Evolutionary conservation across 164 flowering plant species (phyloP), one percentile per base, ranked within the genome.

Genomic region (Nymphaea colorata): DNA sequence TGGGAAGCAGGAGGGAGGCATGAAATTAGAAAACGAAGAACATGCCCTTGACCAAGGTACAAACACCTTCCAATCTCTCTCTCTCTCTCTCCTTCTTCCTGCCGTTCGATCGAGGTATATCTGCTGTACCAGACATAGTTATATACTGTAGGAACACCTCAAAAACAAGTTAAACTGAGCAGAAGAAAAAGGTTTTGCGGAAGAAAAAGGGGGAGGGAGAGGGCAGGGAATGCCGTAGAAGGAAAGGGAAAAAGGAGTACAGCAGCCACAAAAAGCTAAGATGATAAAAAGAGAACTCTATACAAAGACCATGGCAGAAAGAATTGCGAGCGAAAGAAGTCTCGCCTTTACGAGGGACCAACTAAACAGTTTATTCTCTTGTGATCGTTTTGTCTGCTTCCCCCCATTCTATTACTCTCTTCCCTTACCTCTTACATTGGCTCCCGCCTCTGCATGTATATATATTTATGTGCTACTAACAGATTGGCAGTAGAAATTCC

Each of bases 1-100:
- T 87, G 89, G 84, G 83, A 84, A 81, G 84, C 86, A 84, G 82
- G 85, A 87, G 84, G 80, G 77, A 70, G 80, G 87, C 84, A 83
- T 83, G 87, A 87, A 82, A 77, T 76, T 71, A 69, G 80, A 71
- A 70, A 77, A 73, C 69, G 70, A 78, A 76, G 72, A 83, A 79
- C 85, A 82, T 82, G 86, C 76, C 78, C 87, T 85, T 79, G 88
- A 79, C 82, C 75, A 72, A 59, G 64, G 72, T 41, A 65, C 16
- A 16, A 55, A 16, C 12, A 10, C 10, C 12, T 1, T 16, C 12
- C 12, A 8, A 10, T 4, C 41, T 61, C 41, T 4, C 41, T 51
- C 41, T 4, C 41, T 51, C 3, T 51, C 57, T 5, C 57, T 7
- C 36, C 36, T 25, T 25, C 36, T 25, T 25, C 36, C 36, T 25